Percentiles rank a stretch among this genome's conserved stretches.
Conservation (phyloP, 805 yeast genomes). For the Blastobotrys muscicola region DNA sequence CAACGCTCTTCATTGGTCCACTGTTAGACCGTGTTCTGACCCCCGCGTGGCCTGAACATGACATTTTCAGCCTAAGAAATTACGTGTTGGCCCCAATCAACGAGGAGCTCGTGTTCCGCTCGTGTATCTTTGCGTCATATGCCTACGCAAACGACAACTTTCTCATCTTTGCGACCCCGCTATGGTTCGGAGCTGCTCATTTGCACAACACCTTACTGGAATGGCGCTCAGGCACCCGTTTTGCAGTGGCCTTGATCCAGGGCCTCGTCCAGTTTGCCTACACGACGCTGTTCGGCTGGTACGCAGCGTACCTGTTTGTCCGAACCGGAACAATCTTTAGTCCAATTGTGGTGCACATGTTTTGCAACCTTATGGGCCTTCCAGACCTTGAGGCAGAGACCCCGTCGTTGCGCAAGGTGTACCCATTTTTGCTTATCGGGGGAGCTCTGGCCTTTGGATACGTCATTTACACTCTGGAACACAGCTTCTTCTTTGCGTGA, state of each 20-base stretch:
- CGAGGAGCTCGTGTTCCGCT: constrained; percentile 66
- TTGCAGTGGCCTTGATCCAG: constrained; percentile 25
- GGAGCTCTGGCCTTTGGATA: constrained; percentile 36
- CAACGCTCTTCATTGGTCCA: constrained; percentile 42
- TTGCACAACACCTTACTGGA: constrained; percentile 50
- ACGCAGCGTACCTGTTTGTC: constrained; percentile 50
- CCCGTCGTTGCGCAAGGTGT: constrained; percentile 8
- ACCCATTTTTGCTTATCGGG: constrained; percentile 27
- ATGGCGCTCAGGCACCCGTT: constrained; percentile 2
- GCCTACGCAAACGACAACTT: constrained; percentile 6
- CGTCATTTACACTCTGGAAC: too few species aligned
- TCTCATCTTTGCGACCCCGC: constrained; percentile 40
- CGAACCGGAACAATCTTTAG: constrained; percentile 47
- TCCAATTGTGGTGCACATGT: constrained; percentile 47
- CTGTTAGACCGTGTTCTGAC: constrained; percentile 28
- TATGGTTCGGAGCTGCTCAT: constrained; percentile 70
- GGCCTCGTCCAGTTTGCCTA: constrained; percentile 48
- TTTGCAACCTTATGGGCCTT: constrained; percentile 65
- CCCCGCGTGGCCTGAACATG: constrained; percentile 19
- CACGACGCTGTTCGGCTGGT: constrained; percentile 63
- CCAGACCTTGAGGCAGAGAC: constrained; percentile 33
- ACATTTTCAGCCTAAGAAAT: constrained; percentile 43
- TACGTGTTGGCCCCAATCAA: constrained; percentile 64
- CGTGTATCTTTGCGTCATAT: constrained; percentile 29
- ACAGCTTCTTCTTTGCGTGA: neutral